Percentiles rank a stretch among this genome's conserved stretches.
Conservation (phyloP, 2,329 filamentous ascomycete species). For the Coniella vitis region DNA sequence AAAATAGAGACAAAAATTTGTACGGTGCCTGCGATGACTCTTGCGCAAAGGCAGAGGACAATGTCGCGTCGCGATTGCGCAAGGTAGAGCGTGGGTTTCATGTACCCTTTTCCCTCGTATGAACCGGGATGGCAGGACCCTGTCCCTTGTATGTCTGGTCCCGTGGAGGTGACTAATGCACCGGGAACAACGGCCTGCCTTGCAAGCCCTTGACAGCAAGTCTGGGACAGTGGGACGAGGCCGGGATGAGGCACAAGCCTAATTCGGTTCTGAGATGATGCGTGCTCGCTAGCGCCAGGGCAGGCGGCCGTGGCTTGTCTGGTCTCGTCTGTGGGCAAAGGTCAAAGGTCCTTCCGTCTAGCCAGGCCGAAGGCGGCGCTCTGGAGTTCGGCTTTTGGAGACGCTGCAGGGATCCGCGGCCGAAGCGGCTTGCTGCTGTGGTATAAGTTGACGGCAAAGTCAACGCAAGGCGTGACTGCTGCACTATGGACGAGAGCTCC, state of each 20-base stretch:
- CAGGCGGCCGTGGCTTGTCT: constrained; percentile 4
- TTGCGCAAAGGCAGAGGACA: constrained; percentile 10
- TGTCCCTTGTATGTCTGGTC: not conserved
- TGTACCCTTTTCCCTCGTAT: constrained; percentile 1
- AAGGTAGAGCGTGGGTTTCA: constrained; percentile 8
- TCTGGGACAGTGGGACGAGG: constrained; percentile 4
- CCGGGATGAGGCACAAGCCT: constrained; percentile 2
- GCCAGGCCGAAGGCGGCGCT: constrained; percentile 2
- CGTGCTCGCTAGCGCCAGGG: constrained; percentile 11
- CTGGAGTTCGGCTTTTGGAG: constrained; percentile 7
- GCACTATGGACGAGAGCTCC: constrained; percentile 10
- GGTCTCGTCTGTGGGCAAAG: constrained; percentile 1
- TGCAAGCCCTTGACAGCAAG: constrained; percentile 14
- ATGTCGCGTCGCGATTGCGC: constrained; percentile 17
- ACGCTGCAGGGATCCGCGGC: constrained; percentile 8
- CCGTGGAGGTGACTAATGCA: constrained; percentile 3
- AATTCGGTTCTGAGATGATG: constrained; percentile 10
- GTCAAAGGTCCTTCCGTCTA: not conserved
- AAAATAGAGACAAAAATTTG: not conserved
- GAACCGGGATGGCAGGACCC: not conserved
- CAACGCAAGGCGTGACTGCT: constrained; percentile 13
- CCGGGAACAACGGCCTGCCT: constrained; percentile 14
- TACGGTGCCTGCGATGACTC: constrained; percentile 6
- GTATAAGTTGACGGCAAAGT: not conserved
- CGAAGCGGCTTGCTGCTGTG: not conserved